A percentile compares a stretch with the other conserved stretches of the same genome.
Evolutionary conservation across 768 basidiomycete genomes (phyloP).

Genomic region (Tremella mesenterica): DNA sequence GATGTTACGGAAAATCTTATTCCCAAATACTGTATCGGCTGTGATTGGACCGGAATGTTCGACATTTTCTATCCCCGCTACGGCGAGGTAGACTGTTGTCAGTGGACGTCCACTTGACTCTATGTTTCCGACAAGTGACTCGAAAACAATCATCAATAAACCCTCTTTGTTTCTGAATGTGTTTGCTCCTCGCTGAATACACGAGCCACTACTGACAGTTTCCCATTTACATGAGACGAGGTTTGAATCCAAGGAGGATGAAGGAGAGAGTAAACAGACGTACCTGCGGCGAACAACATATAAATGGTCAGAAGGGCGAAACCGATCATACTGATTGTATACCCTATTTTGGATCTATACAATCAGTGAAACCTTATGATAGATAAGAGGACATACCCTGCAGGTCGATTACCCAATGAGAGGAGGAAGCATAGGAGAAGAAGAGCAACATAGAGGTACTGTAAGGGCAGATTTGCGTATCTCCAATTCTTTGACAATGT

Average conservation of each 20-base stretch:
- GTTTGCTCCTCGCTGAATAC: too few species aligned
- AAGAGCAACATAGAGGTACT: slow-evolving; percentile 80
- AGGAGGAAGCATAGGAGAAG: slow-evolving; percentile 81
- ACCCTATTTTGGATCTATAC: slow-evolving; percentile 62
- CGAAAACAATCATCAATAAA: too few species aligned
- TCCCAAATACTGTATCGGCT: slow-evolving; percentile 61
- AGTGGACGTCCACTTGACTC: neutral
- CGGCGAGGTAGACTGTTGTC: slow-evolving; percentile 65
- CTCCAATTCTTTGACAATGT: slow-evolving; percentile 47
- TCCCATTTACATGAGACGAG: too few species aligned
- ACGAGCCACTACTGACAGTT: too few species aligned
- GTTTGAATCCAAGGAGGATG: too few species aligned
- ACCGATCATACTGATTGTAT: slow-evolving; percentile 73
- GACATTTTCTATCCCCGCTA: slow-evolving; percentile 66
- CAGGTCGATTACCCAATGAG: slow-evolving; percentile 80
- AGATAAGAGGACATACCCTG: slow-evolving; percentile 58
- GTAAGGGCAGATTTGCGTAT: slow-evolving; percentile 66
- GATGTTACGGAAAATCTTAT: slow-evolving; percentile 66
- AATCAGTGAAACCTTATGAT: slow-evolving; percentile 3
- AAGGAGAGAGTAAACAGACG: slow-evolving; percentile 5
- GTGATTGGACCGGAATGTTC: slow-evolving; percentile 48
- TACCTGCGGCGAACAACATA: slow-evolving; percentile 59
- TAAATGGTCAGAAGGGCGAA: slow-evolving; percentile 90
- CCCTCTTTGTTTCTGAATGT: too few species aligned
- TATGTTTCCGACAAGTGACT: too few species aligned